phyloP scores from a whole-genome alignment of 2,329 filamentous ascomycete species.

The Botrytis porri region DNA sequence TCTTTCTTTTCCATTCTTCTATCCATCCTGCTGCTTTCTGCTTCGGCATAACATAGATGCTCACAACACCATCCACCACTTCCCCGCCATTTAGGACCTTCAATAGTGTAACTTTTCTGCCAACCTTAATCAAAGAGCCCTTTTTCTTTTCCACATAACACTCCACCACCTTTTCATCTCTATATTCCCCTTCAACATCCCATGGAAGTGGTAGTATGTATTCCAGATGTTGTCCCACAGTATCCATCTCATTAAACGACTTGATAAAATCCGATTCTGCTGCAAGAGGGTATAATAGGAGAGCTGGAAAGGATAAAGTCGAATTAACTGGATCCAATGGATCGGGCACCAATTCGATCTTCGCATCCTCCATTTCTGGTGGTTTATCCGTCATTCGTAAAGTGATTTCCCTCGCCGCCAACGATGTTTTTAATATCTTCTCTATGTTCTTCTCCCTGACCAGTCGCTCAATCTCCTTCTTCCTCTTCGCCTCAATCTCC shows the following conservation, averaged over 20 bases:
- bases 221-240: constrained; percentile 70
- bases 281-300: constrained; percentile 81
- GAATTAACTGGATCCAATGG: constrained; percentile 66
- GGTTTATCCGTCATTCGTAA: constrained; percentile 65
- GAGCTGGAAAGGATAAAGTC: constrained; percentile 69
- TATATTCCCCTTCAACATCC: constrained; percentile 71
- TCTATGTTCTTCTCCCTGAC: constrained; percentile 55
- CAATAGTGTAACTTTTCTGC: constrained; percentile 75
- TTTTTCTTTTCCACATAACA: constrained; percentile 82
- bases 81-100: constrained; percentile 75
- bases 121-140: constrained; percentile 83
- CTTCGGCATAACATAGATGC: constrained; percentile 78
- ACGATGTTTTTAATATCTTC: constrained; percentile 60
- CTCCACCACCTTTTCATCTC: constrained; percentile 66
- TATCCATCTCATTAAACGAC: constrained; percentile 74
- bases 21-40: constrained; percentile 71
- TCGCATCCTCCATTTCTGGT: constrained; percentile 85
- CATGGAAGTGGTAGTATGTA: constrained; percentile 89
- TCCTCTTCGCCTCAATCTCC: constrained; percentile 53
- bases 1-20: constrained; percentile 77
- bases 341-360: constrained; percentile 66
- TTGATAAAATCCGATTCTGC: constrained; percentile 90
- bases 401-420: constrained; percentile 67
- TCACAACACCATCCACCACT: constrained; percentile 81
- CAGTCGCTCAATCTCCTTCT: constrained; percentile 54